Conservation (phyloP, 2,329 filamentous ascomycete species). For the Arthroderma sp. region DNA sequence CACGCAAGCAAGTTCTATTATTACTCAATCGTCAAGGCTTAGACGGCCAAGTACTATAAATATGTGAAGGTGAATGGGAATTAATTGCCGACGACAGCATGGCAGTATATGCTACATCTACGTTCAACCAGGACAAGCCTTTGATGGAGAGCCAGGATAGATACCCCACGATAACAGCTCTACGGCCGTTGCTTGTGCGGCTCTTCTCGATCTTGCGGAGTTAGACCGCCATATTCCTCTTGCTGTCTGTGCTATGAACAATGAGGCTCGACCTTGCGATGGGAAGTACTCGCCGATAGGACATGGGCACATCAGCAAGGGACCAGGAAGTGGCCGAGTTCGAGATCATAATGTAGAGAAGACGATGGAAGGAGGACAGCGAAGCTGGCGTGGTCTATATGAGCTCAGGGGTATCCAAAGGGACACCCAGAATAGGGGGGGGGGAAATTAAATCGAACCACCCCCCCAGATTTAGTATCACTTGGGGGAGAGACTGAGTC, state of each 20-base stretch:
- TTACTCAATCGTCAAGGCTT: not conserved
- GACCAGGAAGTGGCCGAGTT: no score
- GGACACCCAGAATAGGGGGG: no score
- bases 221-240: not conserved
- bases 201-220: not conserved
- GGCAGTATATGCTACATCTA: not conserved
- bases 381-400: no score
- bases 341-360: no score
- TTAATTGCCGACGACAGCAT: slow-evolving; percentile 3
- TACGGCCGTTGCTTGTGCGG: slow-evolving; percentile 1
- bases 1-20: not conserved
- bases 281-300: not conserved
- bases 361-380: no score
- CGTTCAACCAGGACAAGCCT: not conserved
- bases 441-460: no score
- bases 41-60: not conserved
- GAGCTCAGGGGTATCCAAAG: no score
- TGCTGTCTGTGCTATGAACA: no score
- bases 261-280: not conserved
- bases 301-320: not conserved
- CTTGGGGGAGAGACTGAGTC: not conserved
- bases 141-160: not conserved
- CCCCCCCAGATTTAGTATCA: no score
- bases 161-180: not conserved
- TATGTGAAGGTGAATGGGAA: not conserved